Evolutionary conservation across 1,139 yeast species (phyloP), one percentile per base, ranked within the genome.

Genomic region (Maudiozyma humilis): DNA sequence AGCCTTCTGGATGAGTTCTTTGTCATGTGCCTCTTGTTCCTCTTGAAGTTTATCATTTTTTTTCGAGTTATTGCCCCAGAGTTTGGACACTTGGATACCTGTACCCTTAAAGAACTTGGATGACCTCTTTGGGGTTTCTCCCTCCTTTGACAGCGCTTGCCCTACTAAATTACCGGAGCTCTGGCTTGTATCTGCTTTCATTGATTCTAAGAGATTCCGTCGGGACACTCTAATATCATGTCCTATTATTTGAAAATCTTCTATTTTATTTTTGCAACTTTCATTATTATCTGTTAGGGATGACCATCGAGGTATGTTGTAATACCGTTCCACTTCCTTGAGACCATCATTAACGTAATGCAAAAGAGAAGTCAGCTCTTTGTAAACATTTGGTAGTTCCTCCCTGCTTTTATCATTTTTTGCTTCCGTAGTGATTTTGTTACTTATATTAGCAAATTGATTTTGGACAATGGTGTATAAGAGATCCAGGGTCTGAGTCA

Each of bases 401-500:
- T 45, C 48, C n/a, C 47, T 49, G n/a, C 47, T 32, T 15, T 36
- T 13, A 13, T 45, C 37, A 6, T 43, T 17, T 18, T 46, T 44
- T 13, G 46, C 40, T 3, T 41, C 41, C 2, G 29, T 32, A 15
- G 47, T 44, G 4, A 19, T 23, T 1, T 12, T 8, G 2, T 14
- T n/a, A 6, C 17, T 16, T 5, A 51, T 47, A 44, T 60, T 61
- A n/a, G 48, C 51, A 37, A 49, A 54, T 38, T 57, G 60, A 18
- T 46, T 55, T 13, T 50, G 40, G 8, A 52, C 58, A 16, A 60
- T 56, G 2, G 62, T 52, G 38, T 52, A 51, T 16, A 62, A 49
- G 23, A 62, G 46, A 27, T 55, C 54, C 29, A 62, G 45, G 2
- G 63, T 50, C 45, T 62, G 65, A 1, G 44, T 32, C 23, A 60